These are phyloP conservation scores for Thelonectria olida DNA, from an alignment of 2,329 filamentous ascomycete genomes.

Conservation along the genomic window DNA sequence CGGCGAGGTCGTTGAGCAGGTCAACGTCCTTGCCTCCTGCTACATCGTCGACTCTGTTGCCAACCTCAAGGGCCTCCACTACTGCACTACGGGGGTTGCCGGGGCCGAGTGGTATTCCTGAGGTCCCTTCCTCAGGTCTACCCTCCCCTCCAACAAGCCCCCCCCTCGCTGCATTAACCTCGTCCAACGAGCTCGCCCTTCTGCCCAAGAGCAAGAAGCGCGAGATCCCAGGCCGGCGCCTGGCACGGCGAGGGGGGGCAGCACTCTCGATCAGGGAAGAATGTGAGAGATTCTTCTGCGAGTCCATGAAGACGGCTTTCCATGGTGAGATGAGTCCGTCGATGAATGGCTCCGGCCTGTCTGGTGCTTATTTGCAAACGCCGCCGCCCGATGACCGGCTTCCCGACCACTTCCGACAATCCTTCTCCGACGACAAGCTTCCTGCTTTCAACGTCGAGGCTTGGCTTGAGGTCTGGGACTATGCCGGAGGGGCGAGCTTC, in stretches of 20 bases:
- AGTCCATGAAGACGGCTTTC: constrained; percentile 93
- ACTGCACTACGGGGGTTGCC: constrained; percentile 91
- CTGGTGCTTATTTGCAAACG: constrained; percentile 73
- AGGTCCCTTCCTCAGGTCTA: constrained; percentile 85
- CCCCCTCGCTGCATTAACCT: constrained; percentile 81
- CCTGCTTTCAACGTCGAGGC: constrained; percentile 57
- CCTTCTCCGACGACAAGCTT: constrained; percentile 38
- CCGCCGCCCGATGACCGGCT: constrained; percentile 61
- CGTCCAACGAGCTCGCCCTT: constrained; percentile 73
- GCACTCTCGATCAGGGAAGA: constrained; percentile 97
- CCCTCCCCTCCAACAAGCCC: constrained; percentile 88
- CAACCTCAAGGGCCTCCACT: constrained; percentile 85
- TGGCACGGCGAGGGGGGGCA: constrained; percentile 83
- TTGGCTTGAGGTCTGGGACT: constrained; percentile 87
- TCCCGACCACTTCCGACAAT: constrained; percentile 48
- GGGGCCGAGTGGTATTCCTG: constrained; percentile 95
- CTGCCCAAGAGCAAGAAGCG: constrained; percentile 64
- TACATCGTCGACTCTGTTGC: constrained; percentile 82
- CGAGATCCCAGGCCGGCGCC: constrained; percentile 52
- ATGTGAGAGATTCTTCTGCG: constrained; percentile 99
- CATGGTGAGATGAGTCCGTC: constrained; percentile 90
- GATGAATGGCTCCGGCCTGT: constrained; percentile 84
- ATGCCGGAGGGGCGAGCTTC: constrained; percentile 84
- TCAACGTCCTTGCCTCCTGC: constrained; percentile 89
- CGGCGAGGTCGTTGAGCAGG: constrained; percentile 71